Evolutionary conservation across 192 early-diverging fungal genomes (phyloP), one percentile per base, ranked within the genome.

Genomic region (Helicostylum pulchrum): DNA sequence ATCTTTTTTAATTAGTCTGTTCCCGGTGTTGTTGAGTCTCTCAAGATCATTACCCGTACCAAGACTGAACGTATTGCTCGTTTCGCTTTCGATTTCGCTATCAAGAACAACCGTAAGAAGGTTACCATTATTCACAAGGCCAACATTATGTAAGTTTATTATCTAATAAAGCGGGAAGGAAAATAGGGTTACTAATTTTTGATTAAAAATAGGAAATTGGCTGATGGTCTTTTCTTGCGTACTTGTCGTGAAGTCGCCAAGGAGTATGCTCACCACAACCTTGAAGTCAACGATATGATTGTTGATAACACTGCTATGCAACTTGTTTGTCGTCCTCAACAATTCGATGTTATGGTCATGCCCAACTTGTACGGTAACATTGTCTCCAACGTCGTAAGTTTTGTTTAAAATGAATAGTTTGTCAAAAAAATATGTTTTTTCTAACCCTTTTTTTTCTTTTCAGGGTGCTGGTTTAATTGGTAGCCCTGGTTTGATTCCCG

Each of bases 281-380:
- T 99, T 77, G 77, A 94, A 86, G 92, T 93, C 77, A 86, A 94
- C 66, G 95, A 97, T 82, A 97, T 99, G 97, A 99, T 99, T 80
- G 97, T 99, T 68, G 97, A 99, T 79, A 99, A 99, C 84, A 93
- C 94, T 52, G 92, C 97, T 57, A 99, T 99, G 97, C 97, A 99
- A 85, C 85, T 99, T n/a, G 95, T 97, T 49, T 91, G 93, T 71
- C 90, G 84, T 77, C 97, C 97, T 57, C 88, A 90, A 76, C 97
- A 99, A 80, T 99, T 99, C 62, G 97, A 99, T 75, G 97, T 99
- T 50, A 94, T 99, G 84, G 94, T 99, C 64, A 96, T 94, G 89
- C 94, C 94, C 64, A 99, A 99, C 86, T 87, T 99, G 77, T 99
- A 99, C 82, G 97, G 97, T 70, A 98, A 94, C 88, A 99, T 99